Base-by-base conservation (phyloP, 345 rosid species). In the Eucalyptus viminalis region DNA sequence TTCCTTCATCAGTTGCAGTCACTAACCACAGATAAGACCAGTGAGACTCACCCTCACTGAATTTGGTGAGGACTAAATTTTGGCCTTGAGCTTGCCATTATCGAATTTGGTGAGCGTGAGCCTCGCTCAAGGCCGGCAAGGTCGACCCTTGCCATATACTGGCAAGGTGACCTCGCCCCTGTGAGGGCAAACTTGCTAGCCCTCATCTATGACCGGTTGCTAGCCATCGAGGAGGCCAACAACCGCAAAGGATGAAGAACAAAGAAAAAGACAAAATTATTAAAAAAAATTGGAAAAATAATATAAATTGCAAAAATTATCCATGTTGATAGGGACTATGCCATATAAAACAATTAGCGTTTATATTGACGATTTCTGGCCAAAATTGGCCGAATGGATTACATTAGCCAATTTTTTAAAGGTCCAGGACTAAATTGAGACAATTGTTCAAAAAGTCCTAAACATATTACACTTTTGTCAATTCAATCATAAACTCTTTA, bases 301-400 rank as follows among this genome's bases (percentile, higher is more conserved):
- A 56, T 56, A 24, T 22, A 56, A 56, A 56, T 56, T 56, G 13
- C 62, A 56, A 56, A 56, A 56, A 56, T 24, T 10, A 24, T 56
- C 29, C 62, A 56, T 11, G 13, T 56, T 56, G 12, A 56, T 21
- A 53, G 25, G 2, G 25, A 53, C 0, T 49, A 3, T 44, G 58
- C 25, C 58, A 53, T 53, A 53, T 53, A 53, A 53, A 49, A 53
- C 10, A 1, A 53, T 56, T 56, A 10, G 29, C 3, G 0, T 56
- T 25, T 25, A 56, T 56, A 6, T 24, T 3, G 0, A 5, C 3
- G 7, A 24, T 11, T 56, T 56, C 6, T 6, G 0, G 1, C 29
- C 29, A 56, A 56, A 56, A 56, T 56, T 24, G 29, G 3, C 29
- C 6, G 5, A 53, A 53, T 21, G 25, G 10, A 56, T 56, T 56